Evolutionary conservation across 495 filamentous ascomycete species (phyloP).

Genomic region (Aspergillus taichungensis): DNA sequence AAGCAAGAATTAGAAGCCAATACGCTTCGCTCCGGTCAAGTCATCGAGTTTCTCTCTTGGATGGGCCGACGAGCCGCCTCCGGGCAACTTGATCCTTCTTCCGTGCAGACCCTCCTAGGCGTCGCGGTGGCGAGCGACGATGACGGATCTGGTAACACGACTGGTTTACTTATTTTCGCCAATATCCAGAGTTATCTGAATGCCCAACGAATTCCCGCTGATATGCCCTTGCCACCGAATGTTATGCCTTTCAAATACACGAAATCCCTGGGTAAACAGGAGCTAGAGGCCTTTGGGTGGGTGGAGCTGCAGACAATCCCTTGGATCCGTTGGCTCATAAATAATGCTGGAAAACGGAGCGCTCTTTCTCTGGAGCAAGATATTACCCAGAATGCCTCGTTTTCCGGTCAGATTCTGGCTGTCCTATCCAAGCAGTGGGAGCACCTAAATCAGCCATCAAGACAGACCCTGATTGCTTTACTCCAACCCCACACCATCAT

Average conservation of each 20-base stretch:
- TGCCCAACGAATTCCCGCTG: conserved; percentile 63
- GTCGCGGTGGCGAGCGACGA: conserved; percentile 72
- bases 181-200: conserved; percentile 66
- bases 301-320: conserved; percentile 67
- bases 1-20: conserved; percentile 66
- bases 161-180: conserved; percentile 65
- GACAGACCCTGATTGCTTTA: conserved; percentile 51
- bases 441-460: conserved; percentile 52
- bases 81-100: conserved; percentile 56
- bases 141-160: conserved; percentile 47
- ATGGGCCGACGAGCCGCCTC: conserved; percentile 54
- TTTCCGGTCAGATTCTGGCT: conserved; percentile 68
- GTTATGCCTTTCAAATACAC: conserved; percentile 79
- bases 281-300: conserved; percentile 77
- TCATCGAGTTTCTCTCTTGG: conserved; percentile 78
- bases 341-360: conserved; percentile 42
- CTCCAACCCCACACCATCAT: conserved; percentile 66
- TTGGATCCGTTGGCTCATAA: conserved; percentile 74
- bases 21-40: conserved; percentile 64
- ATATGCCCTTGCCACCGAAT: conserved; percentile 72
- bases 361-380: conserved; percentile 44
- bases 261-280: conserved; percentile 45
- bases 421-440: conserved; percentile 89
- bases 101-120: conserved; percentile 58
- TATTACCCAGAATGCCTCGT: conserved; percentile 60